phyloP scores from a whole-genome alignment of 1,284 basidiomycete genomes.

The Rhodotorula sp. region DNA sequence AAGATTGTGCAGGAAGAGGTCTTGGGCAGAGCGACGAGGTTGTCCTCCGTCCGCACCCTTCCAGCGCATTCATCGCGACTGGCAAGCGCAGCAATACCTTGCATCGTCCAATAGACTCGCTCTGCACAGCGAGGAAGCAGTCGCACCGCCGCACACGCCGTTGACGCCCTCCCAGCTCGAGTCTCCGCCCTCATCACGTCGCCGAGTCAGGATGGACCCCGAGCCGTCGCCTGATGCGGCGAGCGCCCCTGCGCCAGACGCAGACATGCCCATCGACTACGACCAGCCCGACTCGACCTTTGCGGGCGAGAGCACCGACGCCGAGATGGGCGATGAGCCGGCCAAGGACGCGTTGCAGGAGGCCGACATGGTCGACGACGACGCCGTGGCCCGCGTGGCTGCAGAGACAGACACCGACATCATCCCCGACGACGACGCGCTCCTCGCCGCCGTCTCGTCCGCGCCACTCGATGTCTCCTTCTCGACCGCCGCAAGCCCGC shows the following conservation, averaged over 20 bases:
- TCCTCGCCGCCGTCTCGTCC: neutral
- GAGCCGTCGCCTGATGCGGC: neutral
- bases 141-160: neutral
- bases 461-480: neutral
- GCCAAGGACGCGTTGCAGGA: conserved; percentile 2
- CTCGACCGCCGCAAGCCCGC: neutral
- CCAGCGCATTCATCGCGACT: neutral
- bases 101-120: neutral
- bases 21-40: no score
- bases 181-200: neutral
- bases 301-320: conserved; percentile 4
- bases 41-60: no score
- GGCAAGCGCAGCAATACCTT: neutral
- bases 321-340: conserved; percentile 20
- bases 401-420: neutral
- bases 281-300: neutral
- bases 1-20: no score
- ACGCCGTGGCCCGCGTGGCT: neutral
- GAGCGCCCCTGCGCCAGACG: neutral
- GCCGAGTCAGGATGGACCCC: conserved; percentile 3
- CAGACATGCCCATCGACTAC: conserved; percentile 30
- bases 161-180: no score
- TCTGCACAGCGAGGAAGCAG: neutral
- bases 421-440: neutral
- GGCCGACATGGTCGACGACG: conserved; percentile 17